phyloP scores from a whole-genome alignment of 495 filamentous ascomycete genomes.

The Astrothelium subdiscretum region DNA sequence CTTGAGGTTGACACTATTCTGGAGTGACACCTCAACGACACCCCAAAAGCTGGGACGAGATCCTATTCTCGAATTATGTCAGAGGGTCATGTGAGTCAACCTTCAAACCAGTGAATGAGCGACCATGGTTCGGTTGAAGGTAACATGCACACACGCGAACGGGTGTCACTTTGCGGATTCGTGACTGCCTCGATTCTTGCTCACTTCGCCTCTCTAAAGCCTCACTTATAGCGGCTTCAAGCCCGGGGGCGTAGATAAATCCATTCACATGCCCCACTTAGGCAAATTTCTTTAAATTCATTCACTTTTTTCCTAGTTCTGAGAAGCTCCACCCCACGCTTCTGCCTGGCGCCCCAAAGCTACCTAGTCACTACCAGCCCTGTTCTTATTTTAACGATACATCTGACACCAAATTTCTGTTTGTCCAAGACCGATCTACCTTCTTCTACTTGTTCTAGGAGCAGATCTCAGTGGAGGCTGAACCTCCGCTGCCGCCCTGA shows the following conservation, averaged over 20 bases:
- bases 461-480: no score
- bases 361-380: background rate
- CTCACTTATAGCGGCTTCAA: background rate
- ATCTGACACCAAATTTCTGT: background rate
- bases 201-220: background rate
- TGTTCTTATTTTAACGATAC: background rate
- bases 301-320: background rate
- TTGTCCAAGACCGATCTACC: background rate
- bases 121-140: background rate
- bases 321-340: background rate
- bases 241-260: background rate
- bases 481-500: background rate
- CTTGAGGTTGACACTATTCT: no score
- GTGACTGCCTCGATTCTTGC: background rate
- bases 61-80: no score
- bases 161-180: background rate
- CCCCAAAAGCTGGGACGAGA: no score
- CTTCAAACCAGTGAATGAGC: background rate
- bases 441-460: background rate
- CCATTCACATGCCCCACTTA: background rate
- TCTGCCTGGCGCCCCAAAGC: background rate
- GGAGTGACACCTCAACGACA: no score
- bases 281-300: background rate
- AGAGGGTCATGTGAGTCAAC: background rate
- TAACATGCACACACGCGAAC: background rate